These are phyloP conservation scores for Xylaria curta DNA, from an alignment of 495 filamentous ascomycete species.

Conservation along the genomic window DNA sequence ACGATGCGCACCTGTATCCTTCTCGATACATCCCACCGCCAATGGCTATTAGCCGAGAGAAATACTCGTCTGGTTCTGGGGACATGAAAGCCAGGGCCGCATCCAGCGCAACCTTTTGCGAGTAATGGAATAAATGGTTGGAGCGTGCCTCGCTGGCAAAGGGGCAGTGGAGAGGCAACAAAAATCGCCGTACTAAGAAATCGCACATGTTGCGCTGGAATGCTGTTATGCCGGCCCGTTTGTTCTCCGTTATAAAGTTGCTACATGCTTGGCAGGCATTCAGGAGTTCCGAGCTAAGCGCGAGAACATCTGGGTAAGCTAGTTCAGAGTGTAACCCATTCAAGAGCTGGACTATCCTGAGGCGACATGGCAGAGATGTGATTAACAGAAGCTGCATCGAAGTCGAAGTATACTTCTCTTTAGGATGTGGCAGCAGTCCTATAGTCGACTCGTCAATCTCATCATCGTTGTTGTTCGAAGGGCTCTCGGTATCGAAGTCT, in stretches of 20 bases:
- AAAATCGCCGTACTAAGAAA: constrained; percentile 56
- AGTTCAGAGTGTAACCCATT: constrained; percentile 57
- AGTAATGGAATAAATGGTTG: constrained; percentile 62
- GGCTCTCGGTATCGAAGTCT: constrained; percentile 62
- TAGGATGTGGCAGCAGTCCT: constrained; percentile 42
- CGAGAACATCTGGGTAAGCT: constrained; percentile 59
- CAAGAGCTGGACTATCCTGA: constrained; percentile 55
- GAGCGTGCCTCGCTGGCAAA: constrained; percentile 56
- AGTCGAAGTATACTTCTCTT: constrained; percentile 51
- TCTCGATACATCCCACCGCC: constrained; percentile 60
- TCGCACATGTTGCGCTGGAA: constrained; percentile 46
- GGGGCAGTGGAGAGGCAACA: constrained; percentile 60
- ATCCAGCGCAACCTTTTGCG: constrained; percentile 61
- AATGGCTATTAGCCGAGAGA: constrained; percentile 46
- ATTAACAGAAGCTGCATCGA: constrained; percentile 60
- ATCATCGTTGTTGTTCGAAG: constrained; percentile 63
- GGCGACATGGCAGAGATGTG: constrained; percentile 54
- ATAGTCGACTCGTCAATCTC: constrained; percentile 56
- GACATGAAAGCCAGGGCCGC: constrained; percentile 57
- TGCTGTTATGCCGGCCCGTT: constrained; percentile 29
- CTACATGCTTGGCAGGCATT: constrained; percentile 44
- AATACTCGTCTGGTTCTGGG: constrained; percentile 47
- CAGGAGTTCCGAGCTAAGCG: constrained; percentile 51
- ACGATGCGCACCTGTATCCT: constrained; percentile 43
- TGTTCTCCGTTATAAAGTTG: constrained; percentile 29